Evolutionary conservation across 495 filamentous ascomycete genomes (phyloP).

Genomic region (Penicillium atrosanguineum): DNA sequence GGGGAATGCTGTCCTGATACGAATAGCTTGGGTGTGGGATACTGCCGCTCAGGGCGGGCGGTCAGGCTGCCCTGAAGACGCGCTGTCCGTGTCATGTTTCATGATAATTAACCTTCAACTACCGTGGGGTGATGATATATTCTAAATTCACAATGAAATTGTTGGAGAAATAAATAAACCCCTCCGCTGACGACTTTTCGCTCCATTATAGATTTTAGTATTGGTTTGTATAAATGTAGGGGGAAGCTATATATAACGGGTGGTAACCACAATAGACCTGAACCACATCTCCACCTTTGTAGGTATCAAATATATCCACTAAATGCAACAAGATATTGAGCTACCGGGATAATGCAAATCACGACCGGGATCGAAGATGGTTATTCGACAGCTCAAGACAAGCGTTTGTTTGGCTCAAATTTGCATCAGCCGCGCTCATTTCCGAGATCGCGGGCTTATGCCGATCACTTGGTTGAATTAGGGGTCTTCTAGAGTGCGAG

Average conservation of each 20-base stretch:
- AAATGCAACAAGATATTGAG: background rate
- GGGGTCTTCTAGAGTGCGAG: constrained; percentile 4
- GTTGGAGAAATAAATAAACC: background rate
- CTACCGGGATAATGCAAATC: background rate
- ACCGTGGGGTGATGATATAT: background rate
- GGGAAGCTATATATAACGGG: background rate
- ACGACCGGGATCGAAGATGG: too few species aligned
- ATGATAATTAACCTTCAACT: background rate
- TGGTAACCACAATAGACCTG: background rate
- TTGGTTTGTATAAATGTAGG: background rate
- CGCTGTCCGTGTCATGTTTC: background rate
- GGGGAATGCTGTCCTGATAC: background rate
- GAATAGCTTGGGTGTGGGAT: background rate
- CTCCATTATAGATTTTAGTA: background rate
- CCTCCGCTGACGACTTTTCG: background rate
- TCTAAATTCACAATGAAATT: background rate
- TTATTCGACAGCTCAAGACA: background rate
- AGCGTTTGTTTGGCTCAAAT: background rate
- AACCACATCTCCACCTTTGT: background rate
- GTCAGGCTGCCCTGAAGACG: background rate
- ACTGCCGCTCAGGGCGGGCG: constrained; percentile 5
- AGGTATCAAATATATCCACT: background rate
- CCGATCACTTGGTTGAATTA: constrained; percentile 1
- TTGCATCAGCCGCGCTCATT: background rate
- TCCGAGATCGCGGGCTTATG: constrained; percentile 6